Base-by-base conservation (phyloP, 371 early-diverging fungal genomes). In the Blastocladiella emersonii region DNA sequence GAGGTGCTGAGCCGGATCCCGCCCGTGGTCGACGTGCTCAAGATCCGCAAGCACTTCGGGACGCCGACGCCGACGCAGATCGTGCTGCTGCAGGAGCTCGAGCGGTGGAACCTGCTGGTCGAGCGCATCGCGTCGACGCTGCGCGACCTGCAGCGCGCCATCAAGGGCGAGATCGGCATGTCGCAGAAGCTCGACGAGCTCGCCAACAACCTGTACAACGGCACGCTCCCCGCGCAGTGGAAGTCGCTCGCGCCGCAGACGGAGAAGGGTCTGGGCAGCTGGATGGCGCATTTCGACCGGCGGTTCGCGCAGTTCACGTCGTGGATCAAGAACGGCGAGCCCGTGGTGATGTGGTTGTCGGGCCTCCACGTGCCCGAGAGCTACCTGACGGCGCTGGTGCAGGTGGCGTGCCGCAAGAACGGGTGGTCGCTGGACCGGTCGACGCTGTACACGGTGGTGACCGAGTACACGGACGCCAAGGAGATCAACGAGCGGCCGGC, bases 161-260 rank as follows among this genome's bases (percentile, higher is more conserved):
- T 82, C 44, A 79, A 78, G 66, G 82, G 82, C 34, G 81, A 82
- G 63, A 80, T 82, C 53, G 80, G 81, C 27, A 81, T 82, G 81
- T 69, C 68, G 19, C 76, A 77, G 21, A 76, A 77, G 62, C 67
- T 82, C 0, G 82, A 82, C 64, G 78, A 80, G 62, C 66, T 82
- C 21, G 73, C 80, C 23, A 77, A 70, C 49, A 70, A 76, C n/a
- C 64, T 82, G 8, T 81, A 69, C 69, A 79, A 80, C 62, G 81
- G 81, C 25, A 53, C 66, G 21, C 62, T 82, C 36, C 82, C 82
- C 0, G 51, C 65, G 1, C 62, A 70, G 68, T 82, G 82, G 82
- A 63, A 78, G 49, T 39, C 63, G 17, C 65, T 78, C 5, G 78
- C 79, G 7, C 81, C 81, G 0, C 81, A 80, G 65, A 80, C 82